A percentile compares a stretch with the other conserved stretches of the same genome.
phyloP scores from a whole-genome alignment of 179 eudicot species.

The Gypsophila paniculata region DNA sequence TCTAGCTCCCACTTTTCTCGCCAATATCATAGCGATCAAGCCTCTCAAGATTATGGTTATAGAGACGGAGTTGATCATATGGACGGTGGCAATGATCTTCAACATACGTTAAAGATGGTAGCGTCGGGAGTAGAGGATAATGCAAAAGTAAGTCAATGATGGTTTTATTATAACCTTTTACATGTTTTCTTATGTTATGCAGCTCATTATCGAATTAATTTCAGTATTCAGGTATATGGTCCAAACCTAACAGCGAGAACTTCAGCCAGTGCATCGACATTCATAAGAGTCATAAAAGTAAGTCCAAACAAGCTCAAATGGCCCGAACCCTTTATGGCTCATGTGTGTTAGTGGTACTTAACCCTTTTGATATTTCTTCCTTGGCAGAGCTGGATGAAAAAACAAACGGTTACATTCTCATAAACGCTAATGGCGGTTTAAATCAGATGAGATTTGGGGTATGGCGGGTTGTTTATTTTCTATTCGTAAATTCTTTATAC shows the following conservation, averaged over 20 bases:
- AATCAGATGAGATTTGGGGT: slow-evolving; percentile 99
- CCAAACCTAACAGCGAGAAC: slow-evolving; percentile 70
- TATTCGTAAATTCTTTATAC: slow-evolving; percentile 16
- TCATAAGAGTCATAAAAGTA: slow-evolving; percentile 75
- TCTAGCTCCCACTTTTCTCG: slow-evolving; percentile 35
- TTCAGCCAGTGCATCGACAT: slow-evolving; percentile 73
- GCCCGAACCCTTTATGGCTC: not conserved
- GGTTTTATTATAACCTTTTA: not conserved
- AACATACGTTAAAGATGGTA: slow-evolving; percentile 53
- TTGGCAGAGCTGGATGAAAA: slow-evolving; percentile 57
- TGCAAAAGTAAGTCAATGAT: slow-evolving; percentile 49
- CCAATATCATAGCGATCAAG: slow-evolving; percentile 32
- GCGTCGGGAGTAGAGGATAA: slow-evolving; percentile 50
- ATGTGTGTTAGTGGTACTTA: slow-evolving; percentile 14
- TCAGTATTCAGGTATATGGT: slow-evolving; percentile 76
- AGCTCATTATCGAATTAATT: slow-evolving; percentile 24
- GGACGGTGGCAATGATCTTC: slow-evolving; percentile 37
- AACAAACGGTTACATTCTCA: slow-evolving; percentile 82
- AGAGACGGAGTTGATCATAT: slow-evolving; percentile 32
- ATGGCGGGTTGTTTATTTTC: slow-evolving; percentile 44
- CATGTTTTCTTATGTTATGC: slow-evolving; percentile 1
- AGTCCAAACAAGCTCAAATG: slow-evolving; percentile 12
- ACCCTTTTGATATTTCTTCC: slow-evolving; percentile 26
- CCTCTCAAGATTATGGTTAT: slow-evolving; percentile 40
- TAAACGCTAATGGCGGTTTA: slow-evolving; percentile 97